Conservation (phyloP, 306 rosid species). For the Prunus davidiana region DNA sequence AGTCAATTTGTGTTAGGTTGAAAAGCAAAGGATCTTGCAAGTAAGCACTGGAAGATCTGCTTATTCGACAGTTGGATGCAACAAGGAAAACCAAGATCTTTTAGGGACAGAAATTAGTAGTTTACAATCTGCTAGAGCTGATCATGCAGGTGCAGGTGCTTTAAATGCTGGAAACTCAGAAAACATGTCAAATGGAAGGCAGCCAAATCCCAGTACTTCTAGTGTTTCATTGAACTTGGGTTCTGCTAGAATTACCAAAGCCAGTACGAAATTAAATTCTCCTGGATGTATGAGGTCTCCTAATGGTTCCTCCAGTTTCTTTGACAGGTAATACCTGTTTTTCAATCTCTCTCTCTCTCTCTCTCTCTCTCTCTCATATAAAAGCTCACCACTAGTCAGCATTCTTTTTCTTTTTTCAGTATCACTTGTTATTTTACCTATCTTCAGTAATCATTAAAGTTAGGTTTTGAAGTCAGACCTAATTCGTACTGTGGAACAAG, state of each 20-base stretch:
- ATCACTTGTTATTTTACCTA: not conserved
- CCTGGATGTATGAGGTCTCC: conserved; percentile 41
- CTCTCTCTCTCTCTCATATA: not conserved
- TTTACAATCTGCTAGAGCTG: conserved; percentile 29
- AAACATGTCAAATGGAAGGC: conserved; percentile 24
- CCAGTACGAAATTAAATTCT: conserved; percentile 28
- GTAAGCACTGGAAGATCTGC: conserved; percentile 39
- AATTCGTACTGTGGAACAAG: not conserved
- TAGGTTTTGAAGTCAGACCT: not conserved
- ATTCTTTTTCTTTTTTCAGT: not conserved
- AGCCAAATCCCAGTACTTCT: conserved; percentile 37
- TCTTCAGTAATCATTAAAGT: not conserved
- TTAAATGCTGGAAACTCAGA: conserved; percentile 32
- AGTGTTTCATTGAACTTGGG: conserved; percentile 30
- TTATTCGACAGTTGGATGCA: conserved; percentile 39
- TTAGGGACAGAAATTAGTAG: conserved; percentile 26
- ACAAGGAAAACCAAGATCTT: conserved; percentile 29
- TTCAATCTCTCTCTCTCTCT: conserved; percentile 5
- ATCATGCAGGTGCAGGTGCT: conserved; percentile 25
- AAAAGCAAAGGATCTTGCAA: conserved; percentile 78
- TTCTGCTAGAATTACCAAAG: conserved; percentile 25
- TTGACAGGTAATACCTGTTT: conserved; percentile 60
- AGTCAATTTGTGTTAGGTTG: conserved; percentile 50
- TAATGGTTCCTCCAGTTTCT: conserved; percentile 53
- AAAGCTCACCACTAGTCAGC: not conserved